A percentile compares a stretch with the other conserved stretches of the same genome.
Evolutionary conservation across 208 protist species (phyloP).

Genomic region (Trypanosomatidae sp.): DNA sequence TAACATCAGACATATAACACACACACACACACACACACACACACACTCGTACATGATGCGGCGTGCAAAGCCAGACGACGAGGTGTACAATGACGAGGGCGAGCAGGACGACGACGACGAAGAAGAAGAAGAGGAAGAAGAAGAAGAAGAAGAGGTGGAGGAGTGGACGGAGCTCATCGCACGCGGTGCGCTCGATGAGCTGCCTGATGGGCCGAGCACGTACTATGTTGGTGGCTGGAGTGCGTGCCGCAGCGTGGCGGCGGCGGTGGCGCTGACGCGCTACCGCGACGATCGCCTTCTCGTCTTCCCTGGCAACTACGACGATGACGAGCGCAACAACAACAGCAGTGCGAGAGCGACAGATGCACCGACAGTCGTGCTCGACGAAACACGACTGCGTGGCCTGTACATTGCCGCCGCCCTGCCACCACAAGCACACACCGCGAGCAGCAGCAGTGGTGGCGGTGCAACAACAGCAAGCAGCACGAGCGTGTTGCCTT

Average conservation of each 20-base stretch:
- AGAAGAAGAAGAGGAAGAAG: constrained; percentile 60
- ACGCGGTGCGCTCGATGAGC: constrained; percentile 26
- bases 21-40: too few species aligned
- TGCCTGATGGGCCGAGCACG: constrained; percentile 66
- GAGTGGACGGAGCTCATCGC: constrained; percentile 52
- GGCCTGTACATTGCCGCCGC: too few species aligned
- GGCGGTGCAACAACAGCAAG: too few species aligned
- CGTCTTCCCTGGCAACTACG: constrained; percentile 57
- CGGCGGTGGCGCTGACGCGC: constrained; percentile 18
- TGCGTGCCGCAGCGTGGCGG: constrained; percentile 22
- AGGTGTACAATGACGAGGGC: constrained; percentile 1
- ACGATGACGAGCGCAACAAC: constrained; percentile 1
- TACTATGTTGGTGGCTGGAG: constrained; percentile 71
- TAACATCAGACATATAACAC: too few species aligned
- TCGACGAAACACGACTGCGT: too few species aligned
- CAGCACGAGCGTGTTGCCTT: too few species aligned
- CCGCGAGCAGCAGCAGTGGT: too few species aligned
- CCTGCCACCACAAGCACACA: too few species aligned
- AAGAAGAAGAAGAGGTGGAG: constrained; percentile 54
- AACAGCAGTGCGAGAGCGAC: constrained; percentile 9
- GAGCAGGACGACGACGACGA: constrained; percentile 41
- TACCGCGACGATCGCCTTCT: constrained; percentile 64
- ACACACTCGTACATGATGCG: too few species aligned
- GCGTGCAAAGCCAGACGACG: neutral
- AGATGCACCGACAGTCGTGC: constrained; percentile 48